Conservation (phyloP, 495 filamentous ascomycete species). For the Stereocaulon alpinum region DNA sequence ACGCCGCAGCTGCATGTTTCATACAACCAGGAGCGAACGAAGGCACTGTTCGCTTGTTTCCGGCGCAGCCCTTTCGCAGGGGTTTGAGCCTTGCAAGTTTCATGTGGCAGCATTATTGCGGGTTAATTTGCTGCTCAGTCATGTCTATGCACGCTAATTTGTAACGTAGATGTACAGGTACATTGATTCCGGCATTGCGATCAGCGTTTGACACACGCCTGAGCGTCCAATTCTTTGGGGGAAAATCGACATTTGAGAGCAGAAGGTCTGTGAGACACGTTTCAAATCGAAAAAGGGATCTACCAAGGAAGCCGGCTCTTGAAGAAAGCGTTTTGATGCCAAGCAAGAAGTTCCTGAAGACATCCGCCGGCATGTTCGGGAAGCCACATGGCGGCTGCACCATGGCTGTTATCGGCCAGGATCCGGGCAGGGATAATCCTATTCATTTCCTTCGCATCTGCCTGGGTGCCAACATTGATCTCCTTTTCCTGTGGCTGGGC, state of each 20-base stretch:
- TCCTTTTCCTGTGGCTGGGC: slow-evolving; percentile 2
- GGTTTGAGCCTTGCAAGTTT: slow-evolving; percentile 11
- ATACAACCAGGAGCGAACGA: neutral
- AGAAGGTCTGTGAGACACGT: neutral
- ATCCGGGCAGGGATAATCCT: slow-evolving; percentile 1
- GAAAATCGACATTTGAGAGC: neutral
- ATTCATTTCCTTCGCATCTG: slow-evolving; percentile 4
- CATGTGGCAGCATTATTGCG: slow-evolving; percentile 3
- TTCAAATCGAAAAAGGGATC: neutral
- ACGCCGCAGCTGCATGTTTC: neutral
- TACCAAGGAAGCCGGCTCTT: neutral
- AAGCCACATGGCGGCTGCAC: slow-evolving; percentile 13
- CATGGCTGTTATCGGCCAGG: neutral
- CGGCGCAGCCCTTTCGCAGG: neutral
- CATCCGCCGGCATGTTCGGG: slow-evolving; percentile 9
- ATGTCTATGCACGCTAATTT: neutral
- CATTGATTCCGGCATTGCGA: neutral
- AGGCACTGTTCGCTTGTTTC: neutral
- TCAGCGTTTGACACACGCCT: neutral
- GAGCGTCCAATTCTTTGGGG: neutral
- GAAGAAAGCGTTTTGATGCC: neutral
- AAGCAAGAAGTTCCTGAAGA: slow-evolving; percentile 9
- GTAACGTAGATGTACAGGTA: neutral
- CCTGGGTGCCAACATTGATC: neutral
- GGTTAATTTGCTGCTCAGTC: neutral